Base-by-base conservation (phyloP, 2,329 filamentous ascomycete genomes). In the Thelonectria olida region DNA sequence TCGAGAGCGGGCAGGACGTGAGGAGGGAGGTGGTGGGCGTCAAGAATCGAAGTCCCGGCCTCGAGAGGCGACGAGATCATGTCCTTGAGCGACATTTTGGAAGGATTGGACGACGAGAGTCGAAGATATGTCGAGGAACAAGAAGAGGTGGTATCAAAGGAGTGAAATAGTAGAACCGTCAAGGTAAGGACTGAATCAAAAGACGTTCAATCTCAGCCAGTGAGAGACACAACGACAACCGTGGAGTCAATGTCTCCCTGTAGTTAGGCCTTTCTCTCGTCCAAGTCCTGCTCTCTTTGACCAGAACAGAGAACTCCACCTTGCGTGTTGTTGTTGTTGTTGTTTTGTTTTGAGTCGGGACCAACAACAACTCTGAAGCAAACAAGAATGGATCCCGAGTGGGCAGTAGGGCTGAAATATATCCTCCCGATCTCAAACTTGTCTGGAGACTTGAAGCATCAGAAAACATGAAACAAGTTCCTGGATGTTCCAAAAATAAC, bases 51-150 rank as follows among this genome's bases (percentile, higher is more conserved):
- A 41, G 79, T 78, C 17, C 87, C 87, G 25, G 87, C 87, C 79
- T 89, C 88, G 58, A 90, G 81, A 13, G 88, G 87, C 50, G 85
- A 83, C 2, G 87, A 89, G 68, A 90, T 90, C 58, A 78, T 80
- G 56, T 81, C 78, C 76, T 87, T 89, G 70, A 84, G 78, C 38
- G 79, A 71, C 80, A 84, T 83, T 66, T 34, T 44, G 44, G 4
- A 28, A 36, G 22, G 41, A 56, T 54, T 34, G 17, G 31, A 54
- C 6, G 50, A 58, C 27, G 39, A 59, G 39, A 19, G 42, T 51
- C 44, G 15, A 50, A 55, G 39, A 42, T 57, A 42, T 47, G 44
- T 9, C 3, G 15, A n/a, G 12, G 13, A 27, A 19, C 23, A 28
- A 48, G 44, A 48, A 31, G 25, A 20, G n/a, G 41, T 19, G 20